Conservation (phyloP, 1,284 basidiomycete genomes). For the Caloboletus firmus region DNA sequence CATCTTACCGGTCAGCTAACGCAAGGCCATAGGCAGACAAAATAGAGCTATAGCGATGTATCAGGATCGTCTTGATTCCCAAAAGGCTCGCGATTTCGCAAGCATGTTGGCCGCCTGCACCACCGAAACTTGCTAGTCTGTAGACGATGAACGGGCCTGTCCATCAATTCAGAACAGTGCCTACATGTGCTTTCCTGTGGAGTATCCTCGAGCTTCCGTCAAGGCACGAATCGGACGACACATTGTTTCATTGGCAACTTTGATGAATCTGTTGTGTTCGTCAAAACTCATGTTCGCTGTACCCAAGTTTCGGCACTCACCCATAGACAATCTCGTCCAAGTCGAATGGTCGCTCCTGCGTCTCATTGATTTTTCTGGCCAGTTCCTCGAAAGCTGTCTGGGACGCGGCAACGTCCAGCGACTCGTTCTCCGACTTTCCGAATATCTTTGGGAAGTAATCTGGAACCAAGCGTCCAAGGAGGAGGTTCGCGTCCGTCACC, state of each 20-base stretch:
- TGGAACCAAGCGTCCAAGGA: slow-evolving; percentile 72
- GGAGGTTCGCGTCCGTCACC: slow-evolving; percentile 74
- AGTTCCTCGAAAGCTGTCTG: slow-evolving; percentile 31
- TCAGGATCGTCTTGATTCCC: slow-evolving; percentile 69
- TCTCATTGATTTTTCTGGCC: slow-evolving; percentile 40
- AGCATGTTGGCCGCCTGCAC: slow-evolving; percentile 80
- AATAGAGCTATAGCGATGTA: slow-evolving; percentile 75
- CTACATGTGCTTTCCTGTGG: slow-evolving; percentile 77
- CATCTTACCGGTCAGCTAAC: slow-evolving; percentile 70
- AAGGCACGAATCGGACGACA: slow-evolving; percentile 88
- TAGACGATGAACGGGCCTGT: not conserved
- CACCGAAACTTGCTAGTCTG: slow-evolving; percentile 80
- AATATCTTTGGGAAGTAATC: slow-evolving; percentile 77
- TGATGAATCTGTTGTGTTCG: slow-evolving; percentile 67
- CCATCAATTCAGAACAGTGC: slow-evolving; percentile 1
- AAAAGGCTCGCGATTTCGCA: slow-evolving; percentile 71
- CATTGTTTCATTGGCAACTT: slow-evolving; percentile 95
- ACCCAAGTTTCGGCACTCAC: slow-evolving; percentile 39
- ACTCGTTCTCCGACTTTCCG: slow-evolving; percentile 71
- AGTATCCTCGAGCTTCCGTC: slow-evolving; percentile 88
- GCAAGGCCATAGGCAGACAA: slow-evolving; percentile 80
- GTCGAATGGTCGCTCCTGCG: slow-evolving; percentile 54
- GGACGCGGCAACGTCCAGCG: slow-evolving; percentile 62
- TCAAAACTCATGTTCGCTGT: slow-evolving; percentile 1
- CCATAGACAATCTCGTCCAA: slow-evolving; percentile 90